Conservation (phyloP, 306 rosid species). For the Medicago lupulina region DNA sequence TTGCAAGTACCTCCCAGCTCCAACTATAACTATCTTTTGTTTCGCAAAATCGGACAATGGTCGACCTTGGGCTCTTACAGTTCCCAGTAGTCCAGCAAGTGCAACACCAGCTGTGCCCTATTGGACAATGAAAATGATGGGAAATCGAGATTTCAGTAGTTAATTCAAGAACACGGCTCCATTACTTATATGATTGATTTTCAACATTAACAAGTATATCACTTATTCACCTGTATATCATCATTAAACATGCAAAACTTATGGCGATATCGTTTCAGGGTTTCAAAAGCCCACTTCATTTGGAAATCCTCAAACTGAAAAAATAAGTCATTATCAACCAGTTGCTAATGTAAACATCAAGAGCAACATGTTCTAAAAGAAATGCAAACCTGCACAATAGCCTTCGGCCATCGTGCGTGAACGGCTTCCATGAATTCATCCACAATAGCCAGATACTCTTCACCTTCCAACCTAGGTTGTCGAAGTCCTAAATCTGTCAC, state of each 20-base stretch:
- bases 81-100: constrained; percentile 95
- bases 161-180: constrained; percentile 22
- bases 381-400: constrained; percentile 86
- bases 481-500: constrained; percentile 94
- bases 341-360: constrained; percentile 42
- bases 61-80: constrained; percentile 95
- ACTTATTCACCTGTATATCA: constrained; percentile 85
- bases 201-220: constrained; percentile 31
- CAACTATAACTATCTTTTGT: constrained; percentile 96
- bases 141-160: constrained; percentile 36
- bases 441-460: constrained; percentile 85
- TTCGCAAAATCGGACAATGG: constrained; percentile 77
- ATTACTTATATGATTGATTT: constrained; percentile 23
- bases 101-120: constrained; percentile 99
- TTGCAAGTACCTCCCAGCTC: constrained; percentile 92
- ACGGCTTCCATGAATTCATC: constrained; percentile 99
- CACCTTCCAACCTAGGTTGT: constrained; percentile 98
- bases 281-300: constrained; percentile 99
- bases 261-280: constrained; percentile 86
- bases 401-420: constrained; percentile 95
- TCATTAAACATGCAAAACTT: constrained; percentile 98
- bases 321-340: constrained; percentile 43
- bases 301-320: constrained; percentile 98
- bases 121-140: constrained; percentile 44
- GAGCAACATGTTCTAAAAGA: constrained; percentile 43